These are phyloP conservation scores for Rubus idaeus DNA, from an alignment of 306 rosid species.

Conservation along the genomic window DNA sequence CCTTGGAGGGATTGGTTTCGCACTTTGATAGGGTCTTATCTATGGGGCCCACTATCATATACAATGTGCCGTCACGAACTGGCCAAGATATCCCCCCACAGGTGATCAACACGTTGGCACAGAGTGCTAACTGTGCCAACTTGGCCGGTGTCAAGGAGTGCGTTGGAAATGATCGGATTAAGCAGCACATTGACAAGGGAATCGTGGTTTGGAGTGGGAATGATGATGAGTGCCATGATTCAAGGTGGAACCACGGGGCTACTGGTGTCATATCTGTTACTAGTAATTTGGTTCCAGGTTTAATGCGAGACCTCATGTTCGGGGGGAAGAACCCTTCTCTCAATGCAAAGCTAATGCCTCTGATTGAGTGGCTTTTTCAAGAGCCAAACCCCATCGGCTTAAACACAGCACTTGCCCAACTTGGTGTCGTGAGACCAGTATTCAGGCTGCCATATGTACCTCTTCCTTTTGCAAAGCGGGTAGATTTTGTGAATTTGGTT, in stretches of 20 bases:
- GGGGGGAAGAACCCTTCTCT: slow-evolving; percentile 63
- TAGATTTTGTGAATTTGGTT: slow-evolving; percentile 69
- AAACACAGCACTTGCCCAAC: slow-evolving; percentile 97
- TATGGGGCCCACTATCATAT: slow-evolving; percentile 91
- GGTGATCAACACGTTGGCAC: slow-evolving; percentile 58
- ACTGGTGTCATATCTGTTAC: slow-evolving; percentile 86
- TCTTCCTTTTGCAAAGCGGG: slow-evolving; percentile 68
- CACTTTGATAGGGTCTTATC: slow-evolving; percentile 74
- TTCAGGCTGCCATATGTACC: slow-evolving; percentile 96
- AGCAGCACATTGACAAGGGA: slow-evolving; percentile 55
- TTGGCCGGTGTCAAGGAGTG: slow-evolving; percentile 97
- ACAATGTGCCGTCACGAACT: slow-evolving; percentile 88
- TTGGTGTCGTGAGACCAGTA: slow-evolving; percentile 88
- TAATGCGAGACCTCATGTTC: slow-evolving; percentile 74
- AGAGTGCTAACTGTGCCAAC: slow-evolving; percentile 52
- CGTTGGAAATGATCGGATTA: slow-evolving; percentile 68
- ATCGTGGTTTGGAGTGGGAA: slow-evolving; percentile 93
- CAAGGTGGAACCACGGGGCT: slow-evolving; percentile 95
- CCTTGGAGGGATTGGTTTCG: slow-evolving; percentile 67
- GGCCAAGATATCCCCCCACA: slow-evolving; percentile 93
- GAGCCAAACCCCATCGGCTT: slow-evolving; percentile 91
- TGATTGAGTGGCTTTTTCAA: slow-evolving; percentile 76
- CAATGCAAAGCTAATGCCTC: slow-evolving; percentile 65
- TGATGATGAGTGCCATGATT: slow-evolving; percentile 87
- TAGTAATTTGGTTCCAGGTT: slow-evolving; percentile 86